Base-by-base conservation (phyloP, 2,329 filamentous ascomycete species). In the Biscogniauxia mediterranea region DNA sequence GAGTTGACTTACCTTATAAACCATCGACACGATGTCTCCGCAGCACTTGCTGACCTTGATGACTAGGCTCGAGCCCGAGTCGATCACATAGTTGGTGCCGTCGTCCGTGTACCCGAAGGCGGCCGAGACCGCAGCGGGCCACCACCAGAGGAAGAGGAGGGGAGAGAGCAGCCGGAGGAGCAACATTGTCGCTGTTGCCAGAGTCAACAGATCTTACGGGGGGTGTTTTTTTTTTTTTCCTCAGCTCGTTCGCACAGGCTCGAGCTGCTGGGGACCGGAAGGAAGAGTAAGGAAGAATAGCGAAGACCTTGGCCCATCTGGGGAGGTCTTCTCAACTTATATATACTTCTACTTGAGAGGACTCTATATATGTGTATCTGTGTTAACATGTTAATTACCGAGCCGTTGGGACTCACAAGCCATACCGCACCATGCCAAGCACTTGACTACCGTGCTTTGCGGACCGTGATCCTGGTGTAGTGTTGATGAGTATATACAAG, bases 51-150 rank as follows among this genome's bases (percentile, higher is more conserved):
- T 74, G 53, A 76, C 73, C 46, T 71, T 72, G 62, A 76, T 74
- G 32, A 75, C 69, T 6, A 76, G 68, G 11, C 67, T 66, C 3
- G 73, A 64, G 0, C 73, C 72, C 19, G 68, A 71, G 61, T 72
- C 76, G 46, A 78, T 75, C n/a, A 76, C 72, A 62, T 76, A 78
- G 61, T 76, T 75, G 42, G 68, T 72, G 23, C 71, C 74, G 56
- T 74, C 69, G 23, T 79, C 76, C 1, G 71, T 74, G 64, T 74
- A 79, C 23, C 77, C 77, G 69, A 74, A 79, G 6, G 71, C 74
- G 38, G 77, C 77, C 3, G 73, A 68, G 21, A 71, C 76, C 46
- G 62, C 65, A 11, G 69, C 68, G 28, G 65, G 70, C 65, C 60
- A 73, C 66, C 64, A 66, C 54, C 67, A 69, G 51, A 70, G 61